These are phyloP conservation scores for Suillus lakei DNA, from an alignment of 768 basidiomycete species.

Conservation along the genomic window DNA sequence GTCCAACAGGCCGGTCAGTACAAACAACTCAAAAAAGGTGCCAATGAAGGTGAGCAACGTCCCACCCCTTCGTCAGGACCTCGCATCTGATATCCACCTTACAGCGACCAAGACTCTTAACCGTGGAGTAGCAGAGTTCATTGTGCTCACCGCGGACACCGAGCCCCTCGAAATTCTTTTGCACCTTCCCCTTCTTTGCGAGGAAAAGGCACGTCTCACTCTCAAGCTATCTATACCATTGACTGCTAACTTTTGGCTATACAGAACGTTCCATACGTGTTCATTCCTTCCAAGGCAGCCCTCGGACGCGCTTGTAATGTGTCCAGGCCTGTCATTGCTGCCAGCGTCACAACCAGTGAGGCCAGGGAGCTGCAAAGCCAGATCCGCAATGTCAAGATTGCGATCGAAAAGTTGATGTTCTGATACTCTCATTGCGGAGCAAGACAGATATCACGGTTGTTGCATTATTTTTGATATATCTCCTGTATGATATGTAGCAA, in stretches of 20 bases:
- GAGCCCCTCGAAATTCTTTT: slow-evolving; percentile 98
- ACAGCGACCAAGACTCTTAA: slow-evolving; percentile 97
- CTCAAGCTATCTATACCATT: neutral
- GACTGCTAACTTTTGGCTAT: neutral
- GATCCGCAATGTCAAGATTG: slow-evolving; percentile 84
- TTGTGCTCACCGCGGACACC: slow-evolving; percentile 94
- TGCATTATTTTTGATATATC: neutral
- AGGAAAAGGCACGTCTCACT: slow-evolving; percentile 79
- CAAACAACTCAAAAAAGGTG: slow-evolving; percentile 98
- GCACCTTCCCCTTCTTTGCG: slow-evolving; percentile 95
- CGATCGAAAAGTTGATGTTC: slow-evolving; percentile 49
- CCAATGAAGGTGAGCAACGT: slow-evolving; percentile 84
- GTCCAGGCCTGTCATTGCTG: slow-evolving; percentile 92
- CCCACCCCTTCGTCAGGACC: neutral
- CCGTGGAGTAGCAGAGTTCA: slow-evolving; percentile 97
- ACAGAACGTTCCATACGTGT: slow-evolving; percentile 71
- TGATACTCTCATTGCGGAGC: slow-evolving; percentile 24
- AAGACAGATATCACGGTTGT: slow-evolving; percentile 9
- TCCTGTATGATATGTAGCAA: slow-evolving; percentile 11
- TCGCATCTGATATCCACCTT: slow-evolving; percentile 12
- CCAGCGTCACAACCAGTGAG: slow-evolving; percentile 97
- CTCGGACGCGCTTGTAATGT: slow-evolving; percentile 97
- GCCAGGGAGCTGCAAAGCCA: slow-evolving; percentile 89
- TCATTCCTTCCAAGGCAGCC: slow-evolving; percentile 94
- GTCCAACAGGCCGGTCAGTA: slow-evolving; percentile 96